Evolutionary conservation across 1,139 yeast genomes (phyloP), one percentile per base, ranked within the genome.

Genomic region (Candida neerlandica): DNA sequence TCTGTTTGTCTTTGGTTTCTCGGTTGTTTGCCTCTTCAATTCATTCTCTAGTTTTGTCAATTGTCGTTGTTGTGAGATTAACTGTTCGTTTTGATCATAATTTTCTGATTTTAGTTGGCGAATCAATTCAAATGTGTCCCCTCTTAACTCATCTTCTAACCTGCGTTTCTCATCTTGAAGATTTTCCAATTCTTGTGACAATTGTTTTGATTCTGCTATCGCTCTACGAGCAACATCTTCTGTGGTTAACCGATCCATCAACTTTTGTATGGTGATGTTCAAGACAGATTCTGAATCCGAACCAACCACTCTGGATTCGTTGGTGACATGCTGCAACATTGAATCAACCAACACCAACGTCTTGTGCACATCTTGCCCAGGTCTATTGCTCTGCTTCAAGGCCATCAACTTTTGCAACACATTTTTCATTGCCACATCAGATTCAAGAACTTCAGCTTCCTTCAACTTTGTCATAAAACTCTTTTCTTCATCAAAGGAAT

Each of bases 181-280:
- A 3, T 34, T 37, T 21, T 59, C 55, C 15, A 73, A 50, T 15
- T 61, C 59, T 37, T 59, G 59, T 5, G 58, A 47, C 45, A 72
- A 54, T 30, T 61, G 65, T 29, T 61, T 59, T 0, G 70, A 59
- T 46, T 71, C 74, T 35, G 67, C 54, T n/a, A 71, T 59, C 1
- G 74, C 74, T 48, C 67, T 58, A 46, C 68, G 60, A 1, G 75
- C 73, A 3, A 66, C 68, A 39, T 69, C 71, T 49, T 70, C 75
- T 0, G 71, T 63, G 10, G 63, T 57, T 50, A 71, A 53, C 38
- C 71, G 56, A 48, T 73, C 75, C 63, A 72, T 65, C 21, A 71
- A 56, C 45, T 71, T 58, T 49, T 71, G 76, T 12, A 73, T 64
- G 1, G 75, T 61, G 43, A 65, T 62, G 48, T 64, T 67, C 41